phyloP scores from a whole-genome alignment of 2,329 filamentous ascomycete genomes.

The Orbilia blumenaviensis region DNA sequence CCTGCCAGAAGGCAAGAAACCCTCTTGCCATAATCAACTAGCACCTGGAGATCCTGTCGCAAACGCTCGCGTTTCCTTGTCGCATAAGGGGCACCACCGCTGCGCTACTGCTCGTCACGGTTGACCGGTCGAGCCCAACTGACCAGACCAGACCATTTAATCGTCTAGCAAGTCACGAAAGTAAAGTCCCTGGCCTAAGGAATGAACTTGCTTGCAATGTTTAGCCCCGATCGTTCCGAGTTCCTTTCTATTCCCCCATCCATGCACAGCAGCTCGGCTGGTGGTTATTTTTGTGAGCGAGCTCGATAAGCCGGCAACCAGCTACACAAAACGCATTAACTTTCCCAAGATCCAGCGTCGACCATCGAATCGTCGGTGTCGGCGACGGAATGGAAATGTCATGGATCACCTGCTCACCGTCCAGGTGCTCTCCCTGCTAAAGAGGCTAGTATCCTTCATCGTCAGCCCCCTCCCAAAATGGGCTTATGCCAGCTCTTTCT shows the following conservation, averaged over 20 bases:
- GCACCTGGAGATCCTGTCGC: slow-evolving; percentile 26
- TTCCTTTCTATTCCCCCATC: background rate
- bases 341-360: slow-evolving; percentile 38
- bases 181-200: slow-evolving; percentile 6
- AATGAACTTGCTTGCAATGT: too few relatives aligned
- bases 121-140: slow-evolving; percentile 14
- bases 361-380: slow-evolving; percentile 3
- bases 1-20: slow-evolving; percentile 23
- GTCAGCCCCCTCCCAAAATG: slow-evolving; percentile 13
- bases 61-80: background rate
- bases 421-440: slow-evolving; percentile 32
- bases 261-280: background rate
- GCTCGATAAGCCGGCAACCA: slow-evolving; percentile 24
- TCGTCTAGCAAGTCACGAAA: background rate
- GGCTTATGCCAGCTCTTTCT: slow-evolving; percentile 14
- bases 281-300: slow-evolving; percentile 15
- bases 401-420: slow-evolving; percentile 39
- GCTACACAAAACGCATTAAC: slow-evolving; percentile 36
- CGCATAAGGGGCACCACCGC: slow-evolving; percentile 39
- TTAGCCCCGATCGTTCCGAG: background rate
- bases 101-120: slow-evolving; percentile 11
- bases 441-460: slow-evolving; percentile 30
- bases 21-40: background rate
- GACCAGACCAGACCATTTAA: background rate
- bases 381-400: slow-evolving; percentile 19